A percentile compares a stretch with the other conserved stretches of the same genome.
Evolutionary conservation across 306 rosid genomes (phyloP).

Genomic region (Dalbergia oliveri): DNA sequence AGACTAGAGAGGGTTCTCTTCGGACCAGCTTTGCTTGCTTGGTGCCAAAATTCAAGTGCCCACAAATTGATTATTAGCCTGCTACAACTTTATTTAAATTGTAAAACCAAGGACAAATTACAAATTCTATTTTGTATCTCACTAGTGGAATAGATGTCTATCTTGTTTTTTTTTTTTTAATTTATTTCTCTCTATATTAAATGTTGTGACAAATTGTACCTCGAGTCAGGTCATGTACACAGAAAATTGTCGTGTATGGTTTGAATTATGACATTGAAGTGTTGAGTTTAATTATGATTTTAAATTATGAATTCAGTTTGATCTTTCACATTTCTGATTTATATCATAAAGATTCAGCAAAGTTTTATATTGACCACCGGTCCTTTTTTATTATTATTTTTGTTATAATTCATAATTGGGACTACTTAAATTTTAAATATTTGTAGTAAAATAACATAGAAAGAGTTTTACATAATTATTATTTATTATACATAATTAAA

Average conservation of each 20-base stretch:
- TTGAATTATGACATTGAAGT: constrained; percentile 41
- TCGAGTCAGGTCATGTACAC: constrained; percentile 37
- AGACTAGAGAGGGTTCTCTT: background rate
- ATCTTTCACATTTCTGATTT: too few relatives aligned
- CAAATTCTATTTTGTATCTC: constrained; percentile 53
- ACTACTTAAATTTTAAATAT: too few relatives aligned
- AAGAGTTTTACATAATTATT: too few relatives aligned
- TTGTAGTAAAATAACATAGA: too few relatives aligned
- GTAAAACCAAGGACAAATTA: constrained; percentile 40
- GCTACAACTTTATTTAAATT: constrained; percentile 35
- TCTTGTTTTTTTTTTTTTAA: constrained; percentile 28
- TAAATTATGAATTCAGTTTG: background rate
- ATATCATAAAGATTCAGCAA: too few relatives aligned
- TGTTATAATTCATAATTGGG: too few relatives aligned
- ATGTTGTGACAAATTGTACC: constrained; percentile 28
- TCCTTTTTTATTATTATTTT: too few relatives aligned
- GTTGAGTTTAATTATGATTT: background rate
- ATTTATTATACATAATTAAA: too few relatives aligned
- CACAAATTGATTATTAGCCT: constrained; percentile 40
- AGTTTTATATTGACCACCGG: too few relatives aligned
- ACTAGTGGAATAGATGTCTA: constrained; percentile 44
- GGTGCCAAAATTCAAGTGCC: constrained; percentile 38
- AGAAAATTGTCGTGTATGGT: constrained; percentile 20
- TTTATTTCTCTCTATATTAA: constrained; percentile 37
- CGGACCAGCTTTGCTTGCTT: constrained; percentile 26